Base-by-base conservation (phyloP, 257 asterid genomes). In the Ligustrum vulgare region DNA sequence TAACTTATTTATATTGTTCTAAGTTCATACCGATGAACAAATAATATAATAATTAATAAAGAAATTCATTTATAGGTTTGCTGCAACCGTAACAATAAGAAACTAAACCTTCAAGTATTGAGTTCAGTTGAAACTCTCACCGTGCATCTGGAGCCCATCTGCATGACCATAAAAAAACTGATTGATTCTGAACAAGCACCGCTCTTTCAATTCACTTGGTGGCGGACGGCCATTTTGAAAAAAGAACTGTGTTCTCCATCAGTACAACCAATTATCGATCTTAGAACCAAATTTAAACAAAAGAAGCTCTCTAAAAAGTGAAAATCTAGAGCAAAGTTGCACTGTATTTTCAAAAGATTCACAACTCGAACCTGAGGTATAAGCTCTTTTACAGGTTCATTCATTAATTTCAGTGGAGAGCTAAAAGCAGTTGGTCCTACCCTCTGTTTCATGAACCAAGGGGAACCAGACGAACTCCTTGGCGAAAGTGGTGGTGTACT, bases 401-500 rank as follows among this genome's bases (percentile, higher is more conserved):
- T 90, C 85, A 89, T 84, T 76, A 91, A 77, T 84, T 93, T 93
- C 82, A 93, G 85, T 79, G 98, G 94, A 71, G 98, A 95, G 67
- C 95, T 87, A 72, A 95, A 85, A 77, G 88, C 84, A 75, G 98
- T 91, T 28, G 91, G 97, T 62, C 93, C 97, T 47, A 91, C 86
- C 89, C 97, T 89, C 33, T 89, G 99, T 87, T 91, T 95, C 84
- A 80, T 76, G 72, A 86, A 82, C 81, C 99, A 90, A 82, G 99
- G 99, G 45, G 99, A 95, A 70, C 98, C 98, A 39, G 96, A 81
- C 37, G 98, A 95, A 78, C 97, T 93, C 85, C 99, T 93, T 18
- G 99, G 99, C 64, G 99, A 95, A 84, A 93, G 99, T 72, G 99
- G 99, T 11, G 99, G 99, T 10, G 99, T 90, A 84, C 99, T 95